These are phyloP conservation scores for Alternaria postmessia DNA, from an alignment of 2,329 filamentous ascomycete species.

Conservation along the genomic window DNA sequence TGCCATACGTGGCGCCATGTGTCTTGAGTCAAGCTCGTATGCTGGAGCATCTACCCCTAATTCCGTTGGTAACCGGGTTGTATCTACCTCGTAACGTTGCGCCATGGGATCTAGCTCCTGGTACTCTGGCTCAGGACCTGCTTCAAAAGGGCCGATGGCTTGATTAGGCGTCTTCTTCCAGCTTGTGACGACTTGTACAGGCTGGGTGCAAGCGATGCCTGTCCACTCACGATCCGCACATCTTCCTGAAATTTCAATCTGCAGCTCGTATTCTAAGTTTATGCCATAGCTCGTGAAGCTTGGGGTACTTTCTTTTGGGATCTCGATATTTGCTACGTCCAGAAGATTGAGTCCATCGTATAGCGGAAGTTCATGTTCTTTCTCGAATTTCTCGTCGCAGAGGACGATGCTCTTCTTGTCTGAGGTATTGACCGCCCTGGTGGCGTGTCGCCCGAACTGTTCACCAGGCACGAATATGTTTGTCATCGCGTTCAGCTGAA, in stretches of 20 bases:
- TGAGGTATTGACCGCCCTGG: slow-evolving; percentile 12
- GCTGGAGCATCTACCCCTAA: background rate
- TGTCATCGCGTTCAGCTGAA: slow-evolving; percentile 26
- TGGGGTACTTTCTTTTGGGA: slow-evolving; percentile 22
- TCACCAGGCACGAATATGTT: slow-evolving; percentile 26
- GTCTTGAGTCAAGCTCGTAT: slow-evolving; percentile 9
- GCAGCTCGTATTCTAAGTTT: slow-evolving; percentile 30
- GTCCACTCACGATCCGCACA: slow-evolving; percentile 38
- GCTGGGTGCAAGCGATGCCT: slow-evolving; percentile 22
- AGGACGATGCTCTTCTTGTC: slow-evolving; percentile 21
- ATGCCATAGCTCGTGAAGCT: slow-evolving; percentile 41
- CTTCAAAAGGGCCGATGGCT: background rate
- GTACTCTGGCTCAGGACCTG: slow-evolving; percentile 17
- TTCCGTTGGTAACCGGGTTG: background rate
- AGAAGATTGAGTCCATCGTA: slow-evolving; percentile 26
- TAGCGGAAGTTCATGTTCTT: slow-evolving; percentile 22
- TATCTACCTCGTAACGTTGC: background rate
- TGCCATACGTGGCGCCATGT: background rate
- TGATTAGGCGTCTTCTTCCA: slow-evolving; percentile 8
- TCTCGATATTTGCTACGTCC: slow-evolving; percentile 14
- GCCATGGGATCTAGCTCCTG: slow-evolving; percentile 19
- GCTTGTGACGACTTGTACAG: slow-evolving; percentile 29
- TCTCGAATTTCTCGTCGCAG: slow-evolving; percentile 28
- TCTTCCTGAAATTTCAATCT: slow-evolving; percentile 37
- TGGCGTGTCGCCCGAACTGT: slow-evolving; percentile 7